Conservation (phyloP, 257 asterid species). For the Eustoma russellianum region DNA sequence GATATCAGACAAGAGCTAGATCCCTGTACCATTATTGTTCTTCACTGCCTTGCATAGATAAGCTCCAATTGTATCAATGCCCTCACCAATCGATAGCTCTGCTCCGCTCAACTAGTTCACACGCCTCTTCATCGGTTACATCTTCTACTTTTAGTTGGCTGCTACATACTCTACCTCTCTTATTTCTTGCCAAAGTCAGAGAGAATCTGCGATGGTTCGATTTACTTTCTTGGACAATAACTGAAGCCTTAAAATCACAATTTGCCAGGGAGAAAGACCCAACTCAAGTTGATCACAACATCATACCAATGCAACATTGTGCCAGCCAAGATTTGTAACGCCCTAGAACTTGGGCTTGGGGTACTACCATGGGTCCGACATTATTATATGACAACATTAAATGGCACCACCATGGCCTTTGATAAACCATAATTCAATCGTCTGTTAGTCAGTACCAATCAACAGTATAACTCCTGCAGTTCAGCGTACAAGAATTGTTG, state of each 20-base stretch:
- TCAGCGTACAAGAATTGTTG: too few species aligned
- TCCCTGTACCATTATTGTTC: constrained; percentile 74
- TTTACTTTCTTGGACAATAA: constrained; percentile 43
- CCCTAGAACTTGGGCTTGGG: too few species aligned
- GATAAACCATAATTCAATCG: too few species aligned
- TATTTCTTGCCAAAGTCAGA: constrained; percentile 11
- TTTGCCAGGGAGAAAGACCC: constrained; percentile 3
- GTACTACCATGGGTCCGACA: too few species aligned
- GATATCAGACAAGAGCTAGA: constrained; percentile 66
- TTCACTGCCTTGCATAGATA: constrained; percentile 60
- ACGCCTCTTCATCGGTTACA: constrained; percentile 43
- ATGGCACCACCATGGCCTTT: too few species aligned
- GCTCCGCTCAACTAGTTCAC: constrained; percentile 70
- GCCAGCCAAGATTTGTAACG: too few species aligned
- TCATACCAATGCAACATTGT: too few species aligned
- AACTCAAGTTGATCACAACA: neutral
- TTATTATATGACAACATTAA: too few species aligned
- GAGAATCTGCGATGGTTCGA: constrained; percentile 5
- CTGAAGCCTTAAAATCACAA: constrained; percentile 49
- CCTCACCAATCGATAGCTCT: constrained; percentile 53
- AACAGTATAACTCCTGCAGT: too few species aligned
- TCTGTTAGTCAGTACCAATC: too few species aligned
- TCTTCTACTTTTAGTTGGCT: constrained; percentile 45
- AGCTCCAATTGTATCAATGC: constrained; percentile 35
- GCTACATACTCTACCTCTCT: constrained; percentile 13